phyloP scores from a whole-genome alignment of 164 flowering plant genomes.

The Macadamia tetraphylla region DNA sequence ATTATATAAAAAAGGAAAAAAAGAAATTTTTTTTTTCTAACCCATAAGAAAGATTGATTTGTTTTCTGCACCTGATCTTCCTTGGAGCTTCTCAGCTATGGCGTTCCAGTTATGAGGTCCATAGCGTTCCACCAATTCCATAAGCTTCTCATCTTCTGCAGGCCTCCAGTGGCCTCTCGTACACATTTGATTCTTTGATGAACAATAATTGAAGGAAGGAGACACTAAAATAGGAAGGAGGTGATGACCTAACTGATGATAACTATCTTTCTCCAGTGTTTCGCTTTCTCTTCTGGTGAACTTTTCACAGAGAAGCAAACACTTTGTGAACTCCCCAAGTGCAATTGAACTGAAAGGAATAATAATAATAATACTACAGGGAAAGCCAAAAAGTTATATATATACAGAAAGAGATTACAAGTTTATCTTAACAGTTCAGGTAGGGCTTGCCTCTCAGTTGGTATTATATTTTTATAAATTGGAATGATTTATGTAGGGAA shows the following conservation, averaged over 20 bases:
- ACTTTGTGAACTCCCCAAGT: not conserved
- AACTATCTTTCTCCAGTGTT: not conserved
- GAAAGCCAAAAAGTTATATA: not conserved
- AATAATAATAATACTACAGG: no score
- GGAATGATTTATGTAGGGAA: conserved; percentile 3
- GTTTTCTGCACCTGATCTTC: conserved; percentile 59
- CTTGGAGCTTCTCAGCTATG: conserved; percentile 71
- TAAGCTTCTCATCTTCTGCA: conserved; percentile 62
- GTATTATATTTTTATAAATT: not conserved
- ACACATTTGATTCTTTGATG: conserved; percentile 32
- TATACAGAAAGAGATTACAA: not conserved
- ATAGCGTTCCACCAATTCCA: conserved; percentile 51
- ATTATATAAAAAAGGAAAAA: not conserved
- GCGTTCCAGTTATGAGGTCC: conserved; percentile 87
- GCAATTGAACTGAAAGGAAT: not conserved
- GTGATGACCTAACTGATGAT: not conserved
- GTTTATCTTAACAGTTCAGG: not conserved
- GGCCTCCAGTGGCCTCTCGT: conserved; percentile 85
- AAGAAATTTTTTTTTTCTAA: not conserved
- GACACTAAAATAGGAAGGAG: not conserved
- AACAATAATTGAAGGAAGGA: not conserved
- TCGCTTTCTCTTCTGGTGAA: not conserved
- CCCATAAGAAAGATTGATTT: no score
- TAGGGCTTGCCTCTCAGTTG: no score
- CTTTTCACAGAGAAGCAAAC: not conserved